Evolutionary conservation across 805 yeast species (phyloP).

Genomic region (Tetrapisispora phaffii): DNA sequence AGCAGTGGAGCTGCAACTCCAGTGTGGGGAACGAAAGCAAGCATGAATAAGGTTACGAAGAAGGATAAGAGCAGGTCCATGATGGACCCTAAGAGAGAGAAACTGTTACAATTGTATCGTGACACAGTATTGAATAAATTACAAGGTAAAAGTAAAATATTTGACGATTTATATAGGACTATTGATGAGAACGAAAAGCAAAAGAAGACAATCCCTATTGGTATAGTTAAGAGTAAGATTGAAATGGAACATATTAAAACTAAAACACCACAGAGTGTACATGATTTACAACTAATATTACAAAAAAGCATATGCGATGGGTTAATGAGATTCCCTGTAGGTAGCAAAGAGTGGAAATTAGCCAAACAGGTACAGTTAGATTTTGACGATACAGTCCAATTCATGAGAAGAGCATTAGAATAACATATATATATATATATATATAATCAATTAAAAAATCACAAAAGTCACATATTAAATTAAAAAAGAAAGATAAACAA

Average conservation of each 20-base stretch:
- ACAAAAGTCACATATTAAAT: background rate
- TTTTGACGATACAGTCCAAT: slow-evolving; percentile 28
- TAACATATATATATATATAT: slow-evolving; percentile 3
- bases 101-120: slow-evolving; percentile 23
- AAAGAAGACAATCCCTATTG: background rate
- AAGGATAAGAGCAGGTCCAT: background rate
- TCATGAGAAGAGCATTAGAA: slow-evolving; percentile 28
- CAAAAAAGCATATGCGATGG: slow-evolving; percentile 26
- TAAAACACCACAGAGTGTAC: slow-evolving; percentile 24
- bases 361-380: slow-evolving; percentile 25
- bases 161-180: slow-evolving; percentile 15
- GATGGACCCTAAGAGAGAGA: slow-evolving; percentile 24
- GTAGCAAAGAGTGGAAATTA: slow-evolving; percentile 18
- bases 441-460: background rate
- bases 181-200: slow-evolving; percentile 4
- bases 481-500: background rate
- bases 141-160: slow-evolving; percentile 18
- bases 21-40: background rate
- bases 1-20: background rate
- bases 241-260: slow-evolving; percentile 17
- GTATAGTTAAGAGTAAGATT: slow-evolving; percentile 7
- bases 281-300: slow-evolving; percentile 25
- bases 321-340: slow-evolving; percentile 17
- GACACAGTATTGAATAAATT: slow-evolving; percentile 28
- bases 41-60: background rate